Conservation (phyloP, 495 filamentous ascomycete genomes). For the Acidiella bohemica region DNA sequence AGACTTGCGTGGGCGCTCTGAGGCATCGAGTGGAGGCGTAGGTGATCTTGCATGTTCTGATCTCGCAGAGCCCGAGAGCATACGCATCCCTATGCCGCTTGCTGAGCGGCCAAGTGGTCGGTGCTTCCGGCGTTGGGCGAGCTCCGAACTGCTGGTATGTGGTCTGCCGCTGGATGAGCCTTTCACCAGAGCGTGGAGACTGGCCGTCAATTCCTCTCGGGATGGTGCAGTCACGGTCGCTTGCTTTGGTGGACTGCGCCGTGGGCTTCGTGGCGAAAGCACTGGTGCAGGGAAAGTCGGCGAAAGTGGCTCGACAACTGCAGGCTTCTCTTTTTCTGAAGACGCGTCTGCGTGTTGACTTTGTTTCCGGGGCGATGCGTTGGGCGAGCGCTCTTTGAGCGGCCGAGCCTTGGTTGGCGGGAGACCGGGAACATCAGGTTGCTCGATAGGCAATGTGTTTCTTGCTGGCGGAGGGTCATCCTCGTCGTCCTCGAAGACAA, state of each 20-base stretch:
- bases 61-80: conserved; percentile 4
- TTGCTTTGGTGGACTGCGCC: not conserved
- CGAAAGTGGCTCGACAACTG: no score
- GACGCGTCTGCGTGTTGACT: not conserved
- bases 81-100: conserved; percentile 12
- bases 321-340: no score
- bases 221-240: not conserved
- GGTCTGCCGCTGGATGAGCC: no score
- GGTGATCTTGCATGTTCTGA: not conserved
- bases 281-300: no score
- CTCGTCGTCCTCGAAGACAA: conserved; percentile 17
- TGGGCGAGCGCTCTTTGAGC: conserved; percentile 12
- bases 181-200: conserved; percentile 6
- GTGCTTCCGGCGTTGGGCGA: conserved; percentile 11
- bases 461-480: not conserved
- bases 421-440: no score
- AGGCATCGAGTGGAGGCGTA: not conserved
- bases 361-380: conserved; percentile 11
- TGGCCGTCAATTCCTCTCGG: no score
- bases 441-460: not conserved
- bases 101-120: conserved; percentile 13
- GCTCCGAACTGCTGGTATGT: no score
- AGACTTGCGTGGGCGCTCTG: not conserved
- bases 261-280: not conserved
- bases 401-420: conserved; percentile 2